phyloP scores from a whole-genome alignment of 352 stramenopile genomes.

The Albugo laibachii region DNA sequence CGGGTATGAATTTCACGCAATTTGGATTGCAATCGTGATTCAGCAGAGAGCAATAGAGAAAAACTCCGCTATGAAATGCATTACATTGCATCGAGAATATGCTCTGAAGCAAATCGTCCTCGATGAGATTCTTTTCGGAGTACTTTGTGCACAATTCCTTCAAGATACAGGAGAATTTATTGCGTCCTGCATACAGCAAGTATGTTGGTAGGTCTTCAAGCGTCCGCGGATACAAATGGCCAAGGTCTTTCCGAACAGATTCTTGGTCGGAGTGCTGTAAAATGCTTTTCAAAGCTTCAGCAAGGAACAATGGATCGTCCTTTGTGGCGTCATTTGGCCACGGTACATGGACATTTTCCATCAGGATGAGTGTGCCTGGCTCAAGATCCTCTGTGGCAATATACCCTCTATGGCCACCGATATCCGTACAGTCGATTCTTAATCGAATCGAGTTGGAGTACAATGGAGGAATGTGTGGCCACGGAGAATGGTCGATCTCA shows the following conservation, averaged over 20 bases:
- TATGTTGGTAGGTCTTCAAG: slow-evolving; percentile 38
- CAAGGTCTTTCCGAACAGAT: slow-evolving; percentile 20
- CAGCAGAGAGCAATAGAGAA: slow-evolving; percentile 87
- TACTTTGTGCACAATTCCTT: slow-evolving; percentile 31
- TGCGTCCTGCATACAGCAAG: slow-evolving; percentile 23
- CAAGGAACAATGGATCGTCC: slow-evolving; percentile 54
- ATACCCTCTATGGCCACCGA: slow-evolving; percentile 79
- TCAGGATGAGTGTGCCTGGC: slow-evolving; percentile 76
- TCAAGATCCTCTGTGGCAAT: slow-evolving; percentile 55
- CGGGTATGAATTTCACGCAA: slow-evolving; percentile 84
- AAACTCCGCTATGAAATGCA: slow-evolving; percentile 85
- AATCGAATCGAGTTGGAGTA: slow-evolving; percentile 69
- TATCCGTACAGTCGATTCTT: slow-evolving; percentile 18
- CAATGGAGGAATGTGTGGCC: slow-evolving; percentile 59
- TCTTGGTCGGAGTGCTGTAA: slow-evolving; percentile 42
- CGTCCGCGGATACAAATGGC: slow-evolving; percentile 74
- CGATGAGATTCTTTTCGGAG: slow-evolving; percentile 17
- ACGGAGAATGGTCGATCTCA: slow-evolving; percentile 19
- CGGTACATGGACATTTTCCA: slow-evolving; percentile 79
- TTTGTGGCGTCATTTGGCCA: slow-evolving; percentile 78
- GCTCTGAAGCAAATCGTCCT: slow-evolving; percentile 70
- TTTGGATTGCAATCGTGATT: slow-evolving; percentile 91
- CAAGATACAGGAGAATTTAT: slow-evolving; percentile 34
- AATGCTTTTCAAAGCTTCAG: slow-evolving; percentile 78
- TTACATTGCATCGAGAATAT: slow-evolving; percentile 88